Evolutionary conservation across 192 early-diverging fungal genomes (phyloP), one percentile per base, ranked within the genome.

Genomic region (Gaertneriomyces sp.): DNA sequence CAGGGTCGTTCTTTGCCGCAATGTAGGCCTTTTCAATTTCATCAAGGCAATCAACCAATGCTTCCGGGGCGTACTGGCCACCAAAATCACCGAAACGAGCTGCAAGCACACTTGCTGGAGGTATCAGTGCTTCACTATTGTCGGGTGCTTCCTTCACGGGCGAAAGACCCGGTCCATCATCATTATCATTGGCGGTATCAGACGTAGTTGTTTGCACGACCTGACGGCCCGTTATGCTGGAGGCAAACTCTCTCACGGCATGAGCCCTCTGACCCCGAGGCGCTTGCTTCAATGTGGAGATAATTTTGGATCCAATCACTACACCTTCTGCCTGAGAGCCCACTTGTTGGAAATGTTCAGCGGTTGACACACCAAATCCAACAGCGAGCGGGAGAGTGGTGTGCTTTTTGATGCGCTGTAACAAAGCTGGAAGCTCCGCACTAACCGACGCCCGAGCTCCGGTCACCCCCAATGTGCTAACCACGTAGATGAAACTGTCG

Each of bases 61-160:
- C 89, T 73, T 99, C 96, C 8, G 96, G 93, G 6, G 96, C 91
- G 76, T 99, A 99, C 69, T 93, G 93, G 19, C 96, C 96, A 69
- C 96, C 96, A 75, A 92, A 99, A 43, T 91, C 85, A 64, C 96
- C 96, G 69, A 93, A 99, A 19, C 93, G 89, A 53, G 87, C 74
- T 5, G 86, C 80, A 6, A 95, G 70, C 63, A 16, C 46, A 19
- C 49, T 52, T 4, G 45, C 53, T 16, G 54, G 14, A 14, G 33
- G 20, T 17, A 20, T 51, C 6, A 20, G 49, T 51, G 49, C 4
- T n/a, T n/a, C 49, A n/a, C 3, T 20, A 0, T 51, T 51, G n/a
- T 51, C 49, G n/a, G 49, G 49, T 51, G 49, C 49, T 51, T 51
- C 62, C 42, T 56, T 64, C 41, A 73, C 25, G 25, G 25, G 25